Evolutionary conservation across 2,329 filamentous ascomycete genomes (phyloP).

Genomic region (Trichoderma semiorbis): DNA sequence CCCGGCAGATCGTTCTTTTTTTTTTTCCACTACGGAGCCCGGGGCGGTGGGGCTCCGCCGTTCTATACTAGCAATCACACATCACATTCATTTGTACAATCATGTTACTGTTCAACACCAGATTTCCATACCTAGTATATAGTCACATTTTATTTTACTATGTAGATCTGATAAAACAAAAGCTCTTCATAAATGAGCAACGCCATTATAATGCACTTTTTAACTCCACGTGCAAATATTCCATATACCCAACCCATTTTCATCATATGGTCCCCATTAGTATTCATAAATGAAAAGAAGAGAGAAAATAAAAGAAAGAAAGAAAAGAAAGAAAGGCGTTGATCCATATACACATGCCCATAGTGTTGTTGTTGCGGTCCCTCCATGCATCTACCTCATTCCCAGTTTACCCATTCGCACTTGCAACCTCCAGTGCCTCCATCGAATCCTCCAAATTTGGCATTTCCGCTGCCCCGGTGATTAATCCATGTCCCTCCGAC

Average conservation of each 20-base stretch:
- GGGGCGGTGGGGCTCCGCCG: neutral
- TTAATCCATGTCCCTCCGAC: conserved; percentile 55
- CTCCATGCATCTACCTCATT: conserved; percentile 13
- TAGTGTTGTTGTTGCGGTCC: neutral
- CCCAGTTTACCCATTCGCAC: conserved; percentile 59
- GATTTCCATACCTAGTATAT: fast-evolving
- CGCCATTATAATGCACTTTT: neutral
- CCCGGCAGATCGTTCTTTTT: neutral
- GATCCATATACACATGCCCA: neutral
- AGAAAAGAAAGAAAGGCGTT: neutral
- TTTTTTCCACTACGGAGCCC: neutral
- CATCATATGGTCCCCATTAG: neutral
- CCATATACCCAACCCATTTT: neutral
- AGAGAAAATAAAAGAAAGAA: neutral
- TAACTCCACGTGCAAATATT: neutral
- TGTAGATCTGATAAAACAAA: neutral
- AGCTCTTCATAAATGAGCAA: neutral
- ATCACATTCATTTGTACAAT: neutral
- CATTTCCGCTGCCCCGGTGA: conserved; percentile 41
- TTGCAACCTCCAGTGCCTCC: conserved; percentile 61
- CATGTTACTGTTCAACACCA: neutral
- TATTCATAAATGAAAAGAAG: neutral
- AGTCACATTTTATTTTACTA: neutral
- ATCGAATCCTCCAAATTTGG: conserved; percentile 56
- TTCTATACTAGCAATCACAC: neutral